phyloP scores from a whole-genome alignment of 768 basidiomycete genomes.

The Scleroderma bovista region DNA sequence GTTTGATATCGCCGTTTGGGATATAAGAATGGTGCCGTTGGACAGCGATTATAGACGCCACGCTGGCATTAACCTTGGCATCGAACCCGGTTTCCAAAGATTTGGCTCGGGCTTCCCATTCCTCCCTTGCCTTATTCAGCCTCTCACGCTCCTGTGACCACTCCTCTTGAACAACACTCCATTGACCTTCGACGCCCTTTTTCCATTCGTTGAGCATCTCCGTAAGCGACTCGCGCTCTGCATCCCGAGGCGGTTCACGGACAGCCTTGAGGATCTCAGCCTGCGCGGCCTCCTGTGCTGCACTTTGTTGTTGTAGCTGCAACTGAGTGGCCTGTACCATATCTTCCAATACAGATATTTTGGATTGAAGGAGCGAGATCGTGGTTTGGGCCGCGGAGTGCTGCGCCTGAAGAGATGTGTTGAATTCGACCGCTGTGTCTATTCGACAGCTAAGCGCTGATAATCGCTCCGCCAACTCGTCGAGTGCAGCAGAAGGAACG shows the following conservation, averaged over 20 bases:
- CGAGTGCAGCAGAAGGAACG: conserved; percentile 33
- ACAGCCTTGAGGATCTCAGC: conserved; percentile 28
- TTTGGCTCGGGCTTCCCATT: conserved; percentile 67
- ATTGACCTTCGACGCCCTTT: conserved; percentile 71
- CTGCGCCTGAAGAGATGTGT: conserved; percentile 67
- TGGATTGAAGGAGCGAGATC: conserved; percentile 61
- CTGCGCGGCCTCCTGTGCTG: conserved; percentile 32
- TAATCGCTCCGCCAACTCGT: conserved; percentile 61
- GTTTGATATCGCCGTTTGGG: conserved; percentile 28
- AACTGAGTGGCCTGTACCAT: conserved; percentile 48
- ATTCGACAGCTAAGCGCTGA: conserved; percentile 63
- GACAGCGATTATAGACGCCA: conserved; percentile 26
- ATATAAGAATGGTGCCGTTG: conserved; percentile 35
- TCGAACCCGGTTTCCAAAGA: conserved; percentile 51
- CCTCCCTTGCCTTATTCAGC: conserved; percentile 64
- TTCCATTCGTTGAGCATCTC: conserved; percentile 67
- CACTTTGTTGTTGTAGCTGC: conserved; percentile 34
- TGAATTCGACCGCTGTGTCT: conserved; percentile 67
- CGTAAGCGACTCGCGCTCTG: conserved; percentile 46
- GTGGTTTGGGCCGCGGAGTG: conserved; percentile 74
- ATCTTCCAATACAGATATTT: conserved; percentile 63
- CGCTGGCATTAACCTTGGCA: conserved; percentile 31
- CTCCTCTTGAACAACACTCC: conserved; percentile 71
- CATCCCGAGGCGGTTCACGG: conserved; percentile 29
- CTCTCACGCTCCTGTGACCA: conserved; percentile 81